Conservation (phyloP, 1,284 basidiomycete species). For the Cutaneotrichosporon mucoides region DNA sequence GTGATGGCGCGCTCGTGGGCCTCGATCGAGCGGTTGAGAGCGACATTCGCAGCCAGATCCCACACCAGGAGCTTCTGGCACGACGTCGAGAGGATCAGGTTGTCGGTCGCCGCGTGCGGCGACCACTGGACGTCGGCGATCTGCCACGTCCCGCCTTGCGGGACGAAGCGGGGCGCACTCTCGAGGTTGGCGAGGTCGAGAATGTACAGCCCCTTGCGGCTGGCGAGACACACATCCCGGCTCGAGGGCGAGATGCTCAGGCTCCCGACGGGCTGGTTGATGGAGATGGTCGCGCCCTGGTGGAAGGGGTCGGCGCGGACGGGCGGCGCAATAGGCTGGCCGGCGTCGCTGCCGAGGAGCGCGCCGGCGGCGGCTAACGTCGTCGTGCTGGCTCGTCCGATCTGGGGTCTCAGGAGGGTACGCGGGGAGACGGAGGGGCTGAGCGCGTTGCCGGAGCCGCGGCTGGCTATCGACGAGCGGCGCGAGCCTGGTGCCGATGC, state of each 20-base stretch:
- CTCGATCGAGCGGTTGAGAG: constrained; percentile 73
- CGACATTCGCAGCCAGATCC: constrained; percentile 68
- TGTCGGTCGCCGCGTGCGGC: constrained; percentile 74
- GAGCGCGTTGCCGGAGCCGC: background rate
- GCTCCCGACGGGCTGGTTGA: constrained; percentile 51
- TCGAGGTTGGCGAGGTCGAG: constrained; percentile 86
- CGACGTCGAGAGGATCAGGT: constrained; percentile 92
- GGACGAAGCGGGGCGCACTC: constrained; percentile 83
- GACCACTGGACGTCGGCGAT: constrained; percentile 95
- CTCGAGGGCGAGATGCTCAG: constrained; percentile 50
- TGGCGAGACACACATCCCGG: constrained; percentile 53
- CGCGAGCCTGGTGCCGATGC: no score
- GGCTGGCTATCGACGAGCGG: background rate
- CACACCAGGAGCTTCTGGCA: constrained; percentile 95
- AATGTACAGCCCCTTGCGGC: constrained; percentile 90
- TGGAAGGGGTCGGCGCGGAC: constrained; percentile 32
- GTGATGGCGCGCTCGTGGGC: constrained; percentile 90
- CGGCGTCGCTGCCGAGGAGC: background rate
- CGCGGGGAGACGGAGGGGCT: constrained; percentile 25
- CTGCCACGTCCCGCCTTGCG: constrained; percentile 94
- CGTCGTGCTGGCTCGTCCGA: constrained; percentile 23
- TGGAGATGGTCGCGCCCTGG: constrained; percentile 40
- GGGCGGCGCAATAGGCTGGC: no score
- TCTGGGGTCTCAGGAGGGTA: constrained; percentile 25
- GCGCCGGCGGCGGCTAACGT: constrained; percentile 10